Evolutionary conservation across 108 stramenopile species (phyloP), one percentile per base, ranked within the genome.

Genomic region (Seminavis robusta): DNA sequence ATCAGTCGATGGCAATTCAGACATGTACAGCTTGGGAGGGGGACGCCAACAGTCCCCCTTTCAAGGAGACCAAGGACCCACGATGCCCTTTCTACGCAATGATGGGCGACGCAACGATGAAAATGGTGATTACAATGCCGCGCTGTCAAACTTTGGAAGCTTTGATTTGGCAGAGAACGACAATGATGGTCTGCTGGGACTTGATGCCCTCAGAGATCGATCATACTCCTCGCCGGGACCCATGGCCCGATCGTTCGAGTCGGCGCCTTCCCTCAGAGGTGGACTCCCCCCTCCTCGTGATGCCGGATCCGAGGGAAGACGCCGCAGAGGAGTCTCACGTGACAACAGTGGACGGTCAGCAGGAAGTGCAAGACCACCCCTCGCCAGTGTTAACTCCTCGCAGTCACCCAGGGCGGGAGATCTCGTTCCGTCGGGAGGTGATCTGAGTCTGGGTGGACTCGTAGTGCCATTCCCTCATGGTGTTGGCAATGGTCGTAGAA

Each of bases 151-250:
- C n/a, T 58, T 63, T 43, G 70, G 41, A 28, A 62, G 61, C 36
- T 69, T 62, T 47, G 65, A 56, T 65, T n/a, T 30, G 38, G 52
- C 17, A 26, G 63, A 47, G 17, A 15, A 33, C 44, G 60, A 59
- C 17, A 46, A 64, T 21, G 70, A 71, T 38, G 63, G 62, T 25
- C 37, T 71, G 19, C 44, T 42, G 5, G 70, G 76, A 16, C 54
- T 81, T 6, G 68, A 54, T 23, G 79, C 71, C 1, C 57, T 81
- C 11, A 61, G 76, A 21, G 73, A 77, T 1, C 45, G 80, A 28
- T 52, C 80, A 0, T 50, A 77, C 20, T 73, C 80, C 10, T 50
- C 67, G 17, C 72, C 75, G 11, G 73, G 76, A 48, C 52, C 65
- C 13, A 39, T 58, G 4, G 11, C 31, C 3, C 23, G 27, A 10